phyloP scores from a whole-genome alignment of 2,329 filamentous ascomycete species.

The Ophiostoma perfectum region DNA sequence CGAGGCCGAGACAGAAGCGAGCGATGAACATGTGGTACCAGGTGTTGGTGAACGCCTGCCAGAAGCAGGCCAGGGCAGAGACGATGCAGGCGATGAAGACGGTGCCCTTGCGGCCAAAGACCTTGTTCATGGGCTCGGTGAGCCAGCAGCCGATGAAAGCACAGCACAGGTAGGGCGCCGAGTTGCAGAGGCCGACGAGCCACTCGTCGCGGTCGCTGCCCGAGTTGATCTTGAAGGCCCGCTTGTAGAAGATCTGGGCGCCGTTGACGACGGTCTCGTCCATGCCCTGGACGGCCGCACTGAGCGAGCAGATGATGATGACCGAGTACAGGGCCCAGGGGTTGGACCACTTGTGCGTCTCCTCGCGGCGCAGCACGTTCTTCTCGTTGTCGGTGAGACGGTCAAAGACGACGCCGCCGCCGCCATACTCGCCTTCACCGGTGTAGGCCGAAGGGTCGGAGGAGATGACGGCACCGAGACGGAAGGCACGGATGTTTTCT shows the following conservation, averaged over 20 bases:
- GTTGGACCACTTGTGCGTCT: conserved; percentile 63
- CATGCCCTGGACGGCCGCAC: conserved; percentile 67
- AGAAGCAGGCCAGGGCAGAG: conserved; percentile 35
- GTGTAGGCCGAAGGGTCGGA: conserved; percentile 47
- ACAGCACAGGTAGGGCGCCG: conserved; percentile 59
- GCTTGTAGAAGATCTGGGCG: conserved; percentile 59
- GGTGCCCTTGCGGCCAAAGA: conserved; percentile 64
- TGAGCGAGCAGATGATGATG: conserved; percentile 60
- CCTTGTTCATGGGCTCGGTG: conserved; percentile 65
- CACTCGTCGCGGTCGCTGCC: conserved; percentile 47
- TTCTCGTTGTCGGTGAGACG: conserved; percentile 55
- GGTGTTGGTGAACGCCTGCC: conserved; percentile 42
- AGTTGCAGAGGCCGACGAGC: conserved; percentile 57
- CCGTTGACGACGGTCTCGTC: conserved; percentile 67
- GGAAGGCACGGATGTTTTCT: conserved; percentile 49
- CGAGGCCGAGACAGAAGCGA: conserved; percentile 63
- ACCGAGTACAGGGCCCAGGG: conserved; percentile 60
- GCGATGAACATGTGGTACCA: conserved; percentile 67
- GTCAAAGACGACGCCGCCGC: conserved; percentile 27
- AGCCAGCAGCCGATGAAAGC: conserved; percentile 67
- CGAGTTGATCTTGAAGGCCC: conserved; percentile 55
- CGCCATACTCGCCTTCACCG: conserved; percentile 25
- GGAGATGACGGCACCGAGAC: conserved; percentile 54
- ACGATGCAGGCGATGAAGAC: conserved; percentile 61
- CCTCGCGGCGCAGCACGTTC: conserved; percentile 53